These are phyloP conservation scores for Silene uniflora DNA, from an alignment of 148 eudicot species.

Conservation along the genomic window DNA sequence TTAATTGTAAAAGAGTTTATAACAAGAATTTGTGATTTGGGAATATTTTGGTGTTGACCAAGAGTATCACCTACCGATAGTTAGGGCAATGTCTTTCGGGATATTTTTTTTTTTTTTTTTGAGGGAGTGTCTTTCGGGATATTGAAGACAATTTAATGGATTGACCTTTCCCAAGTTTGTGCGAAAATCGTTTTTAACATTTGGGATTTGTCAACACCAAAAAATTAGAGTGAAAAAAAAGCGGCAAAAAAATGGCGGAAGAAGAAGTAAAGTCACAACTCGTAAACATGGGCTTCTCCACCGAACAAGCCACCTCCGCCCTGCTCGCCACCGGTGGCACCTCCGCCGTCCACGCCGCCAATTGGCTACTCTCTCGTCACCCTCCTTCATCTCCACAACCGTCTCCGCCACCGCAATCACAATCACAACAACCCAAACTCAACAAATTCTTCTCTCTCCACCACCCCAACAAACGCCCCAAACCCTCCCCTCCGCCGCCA, in stretches of 20 bases:
- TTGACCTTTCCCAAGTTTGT: too few relatives aligned
- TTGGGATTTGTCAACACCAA: too few relatives aligned
- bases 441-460: conserved; percentile 28
- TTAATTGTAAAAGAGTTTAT: too few relatives aligned
- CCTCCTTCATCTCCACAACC: neutral
- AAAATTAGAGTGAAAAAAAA: neutral
- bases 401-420: conserved; percentile 5
- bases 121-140: too few relatives aligned
- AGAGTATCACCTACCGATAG: too few relatives aligned
- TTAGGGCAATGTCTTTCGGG: too few relatives aligned
- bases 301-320: conserved; percentile 50
- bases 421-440: conserved; percentile 27
- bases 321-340: conserved; percentile 55
- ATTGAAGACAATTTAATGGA: too few relatives aligned
- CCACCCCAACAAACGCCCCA: conserved; percentile 33
- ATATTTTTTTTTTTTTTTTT: too few relatives aligned
- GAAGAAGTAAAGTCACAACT: conserved; percentile 39
- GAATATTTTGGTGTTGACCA: too few relatives aligned
- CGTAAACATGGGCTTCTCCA: conserved; percentile 65
- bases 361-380: conserved; percentile 51
- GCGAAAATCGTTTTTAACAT: too few relatives aligned
- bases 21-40: too few relatives aligned
- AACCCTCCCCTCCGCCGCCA: conserved; percentile 6
- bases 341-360: conserved; percentile 52
- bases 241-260: conserved; percentile 9